phyloP scores from a whole-genome alignment of 2,329 filamentous ascomycete species.

The Cadophora sp. region DNA sequence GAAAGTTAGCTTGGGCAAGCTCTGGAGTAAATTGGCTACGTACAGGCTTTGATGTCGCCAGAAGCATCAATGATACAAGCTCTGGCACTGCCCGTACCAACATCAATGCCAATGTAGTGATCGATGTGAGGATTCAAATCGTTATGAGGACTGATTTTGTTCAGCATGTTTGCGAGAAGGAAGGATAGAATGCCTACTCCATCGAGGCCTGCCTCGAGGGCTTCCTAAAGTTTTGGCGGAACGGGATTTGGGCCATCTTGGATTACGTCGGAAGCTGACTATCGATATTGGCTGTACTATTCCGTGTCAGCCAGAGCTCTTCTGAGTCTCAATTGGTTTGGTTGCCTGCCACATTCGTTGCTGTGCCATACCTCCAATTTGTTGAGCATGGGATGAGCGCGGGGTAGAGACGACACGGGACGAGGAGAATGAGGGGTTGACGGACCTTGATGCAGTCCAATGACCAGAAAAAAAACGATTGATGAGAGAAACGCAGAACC shows the following conservation, averaged over 20 bases:
- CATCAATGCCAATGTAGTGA: slow-evolving; percentile 86
- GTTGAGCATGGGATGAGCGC: slow-evolving; percentile 20
- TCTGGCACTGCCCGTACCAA: slow-evolving; percentile 92
- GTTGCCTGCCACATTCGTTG: slow-evolving; percentile 5
- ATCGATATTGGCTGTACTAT: slow-evolving; percentile 16
- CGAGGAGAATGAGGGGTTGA: slow-evolving; percentile 24
- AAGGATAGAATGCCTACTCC: slow-evolving; percentile 37
- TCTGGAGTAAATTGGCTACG: slow-evolving; percentile 15
- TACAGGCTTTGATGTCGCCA: slow-evolving; percentile 78
- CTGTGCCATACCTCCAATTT: slow-evolving; percentile 15
- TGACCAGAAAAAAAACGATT: background rate
- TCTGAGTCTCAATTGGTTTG: slow-evolving; percentile 25
- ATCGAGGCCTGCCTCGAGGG: slow-evolving; percentile 44
- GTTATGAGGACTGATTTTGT: slow-evolving; percentile 42
- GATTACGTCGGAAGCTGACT: slow-evolving; percentile 19
- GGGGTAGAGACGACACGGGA: slow-evolving; percentile 19
- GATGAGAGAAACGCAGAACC: background rate
- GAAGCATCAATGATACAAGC: slow-evolving; percentile 94
- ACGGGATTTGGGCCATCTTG: slow-evolving; percentile 37
- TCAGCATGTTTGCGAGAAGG: slow-evolving; percentile 20
- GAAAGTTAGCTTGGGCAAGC: slow-evolving; percentile 22
- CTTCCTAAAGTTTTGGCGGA: slow-evolving; percentile 41
- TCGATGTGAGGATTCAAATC: slow-evolving; percentile 52
- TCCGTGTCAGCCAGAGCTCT: slow-evolving; percentile 27
- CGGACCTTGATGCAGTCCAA: slow-evolving; percentile 15